Conservation (phyloP, 2,329 filamentous ascomycete genomes). For the Aureobasidium sp. region DNA sequence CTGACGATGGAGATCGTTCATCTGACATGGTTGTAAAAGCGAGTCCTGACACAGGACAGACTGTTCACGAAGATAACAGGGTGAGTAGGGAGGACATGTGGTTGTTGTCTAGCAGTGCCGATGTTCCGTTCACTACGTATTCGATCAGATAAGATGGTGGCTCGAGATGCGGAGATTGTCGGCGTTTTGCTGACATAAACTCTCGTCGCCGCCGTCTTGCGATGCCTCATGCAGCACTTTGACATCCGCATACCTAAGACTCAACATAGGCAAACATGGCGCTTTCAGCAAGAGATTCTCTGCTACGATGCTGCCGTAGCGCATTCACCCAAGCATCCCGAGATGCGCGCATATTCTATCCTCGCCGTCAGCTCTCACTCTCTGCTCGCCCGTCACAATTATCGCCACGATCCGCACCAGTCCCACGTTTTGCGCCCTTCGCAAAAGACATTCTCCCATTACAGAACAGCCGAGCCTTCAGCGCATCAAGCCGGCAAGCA, state of each 20-base stretch:
- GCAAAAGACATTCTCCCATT: background rate
- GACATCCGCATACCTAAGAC: background rate
- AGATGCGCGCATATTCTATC: constrained; percentile 9
- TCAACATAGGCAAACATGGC: background rate
- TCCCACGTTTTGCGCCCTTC: background rate
- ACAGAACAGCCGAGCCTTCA: background rate
- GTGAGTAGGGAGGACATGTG: background rate
- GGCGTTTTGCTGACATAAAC: constrained; percentile 13
- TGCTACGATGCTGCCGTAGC: constrained; percentile 8
- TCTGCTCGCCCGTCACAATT: background rate
- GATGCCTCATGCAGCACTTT: background rate
- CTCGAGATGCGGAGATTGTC: background rate
- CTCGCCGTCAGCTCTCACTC: constrained; percentile 3
- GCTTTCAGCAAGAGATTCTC: background rate
- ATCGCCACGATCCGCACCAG: background rate
- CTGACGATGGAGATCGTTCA: background rate
- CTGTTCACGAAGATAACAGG: no score
- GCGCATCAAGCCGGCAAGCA: background rate
- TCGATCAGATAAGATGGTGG: background rate
- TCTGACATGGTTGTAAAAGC: background rate
- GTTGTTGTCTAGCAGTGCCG: background rate
- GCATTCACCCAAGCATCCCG: background rate
- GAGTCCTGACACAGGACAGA: no score
- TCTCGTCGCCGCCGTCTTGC: background rate
- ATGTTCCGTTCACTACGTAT: background rate